phyloP scores from a whole-genome alignment of 495 filamentous ascomycete species.

The Hypoxylon intermedium region DNA sequence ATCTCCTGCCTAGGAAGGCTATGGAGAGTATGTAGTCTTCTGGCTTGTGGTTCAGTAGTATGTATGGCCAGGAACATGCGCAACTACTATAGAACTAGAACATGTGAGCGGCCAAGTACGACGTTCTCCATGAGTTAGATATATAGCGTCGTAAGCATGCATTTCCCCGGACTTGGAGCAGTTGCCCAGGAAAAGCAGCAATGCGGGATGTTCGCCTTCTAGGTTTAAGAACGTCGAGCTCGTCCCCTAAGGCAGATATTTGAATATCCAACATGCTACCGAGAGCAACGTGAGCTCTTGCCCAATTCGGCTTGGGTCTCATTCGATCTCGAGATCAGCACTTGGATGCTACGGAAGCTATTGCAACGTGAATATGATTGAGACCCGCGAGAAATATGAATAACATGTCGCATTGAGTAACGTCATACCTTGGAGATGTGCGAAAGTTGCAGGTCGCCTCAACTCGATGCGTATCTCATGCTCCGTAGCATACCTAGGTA shows the following conservation, averaged over 20 bases:
- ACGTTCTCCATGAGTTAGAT: not conserved
- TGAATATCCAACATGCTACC: too few species aligned
- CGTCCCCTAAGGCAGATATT: not conserved
- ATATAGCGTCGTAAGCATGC: not conserved
- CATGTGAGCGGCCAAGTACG: not conserved
- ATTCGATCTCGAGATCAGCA: too few species aligned
- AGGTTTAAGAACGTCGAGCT: not conserved
- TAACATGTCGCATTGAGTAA: not conserved
- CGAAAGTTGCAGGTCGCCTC: conserved; percentile 6
- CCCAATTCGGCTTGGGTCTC: too few species aligned
- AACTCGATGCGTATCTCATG: not conserved
- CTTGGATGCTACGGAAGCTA: too few species aligned
- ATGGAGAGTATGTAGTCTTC: too few species aligned
- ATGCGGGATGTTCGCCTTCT: not conserved
- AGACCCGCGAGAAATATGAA: too few species aligned
- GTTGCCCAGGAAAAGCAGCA: not conserved
- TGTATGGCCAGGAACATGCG: not conserved
- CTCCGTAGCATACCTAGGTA: conserved; percentile 30
- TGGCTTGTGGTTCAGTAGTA: too few species aligned
- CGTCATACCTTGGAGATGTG: not conserved
- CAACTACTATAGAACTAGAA: not conserved
- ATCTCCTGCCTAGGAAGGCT: too few species aligned
- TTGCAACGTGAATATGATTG: too few species aligned
- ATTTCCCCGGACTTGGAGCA: not conserved
- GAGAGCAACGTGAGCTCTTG: too few species aligned